These are phyloP conservation scores for Panicum virgatum DNA, from an alignment of 202 grass and related monocot species.

Conservation along the genomic window DNA sequence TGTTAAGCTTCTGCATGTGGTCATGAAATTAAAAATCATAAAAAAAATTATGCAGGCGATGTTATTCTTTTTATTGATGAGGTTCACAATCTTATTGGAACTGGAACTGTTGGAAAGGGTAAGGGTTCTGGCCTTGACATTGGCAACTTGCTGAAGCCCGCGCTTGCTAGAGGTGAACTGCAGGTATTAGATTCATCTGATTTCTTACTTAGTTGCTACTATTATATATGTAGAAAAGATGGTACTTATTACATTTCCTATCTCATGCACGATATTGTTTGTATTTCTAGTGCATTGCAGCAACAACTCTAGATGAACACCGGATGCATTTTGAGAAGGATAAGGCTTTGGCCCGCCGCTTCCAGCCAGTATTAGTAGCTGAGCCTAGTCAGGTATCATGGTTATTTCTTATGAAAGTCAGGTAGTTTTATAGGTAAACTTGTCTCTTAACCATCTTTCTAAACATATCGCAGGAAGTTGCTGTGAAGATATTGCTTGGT, in stretches of 20 bases:
- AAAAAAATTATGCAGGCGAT: conserved; percentile 63
- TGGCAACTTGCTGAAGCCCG: conserved; percentile 90
- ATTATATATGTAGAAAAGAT: not conserved
- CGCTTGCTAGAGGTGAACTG: conserved; percentile 93
- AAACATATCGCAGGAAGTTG: conserved; percentile 69
- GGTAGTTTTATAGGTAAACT: not conserved
- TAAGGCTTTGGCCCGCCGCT: conserved; percentile 93
- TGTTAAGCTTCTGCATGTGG: not conserved
- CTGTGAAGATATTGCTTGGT: conserved; percentile 86
- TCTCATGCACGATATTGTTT: conserved; percentile 37
- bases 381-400: conserved; percentile 84
- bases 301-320: conserved; percentile 91
- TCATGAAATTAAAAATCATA: not conserved
- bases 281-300: conserved; percentile 78
- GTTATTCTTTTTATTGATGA: conserved; percentile 97
- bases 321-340: conserved; percentile 96
- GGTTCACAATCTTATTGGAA: conserved; percentile 97
- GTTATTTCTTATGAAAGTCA: conserved; percentile 29
- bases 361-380: conserved; percentile 82
- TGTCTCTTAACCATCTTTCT: conserved; percentile 22
- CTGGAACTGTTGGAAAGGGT: conserved; percentile 83
- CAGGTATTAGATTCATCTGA: conserved; percentile 58
- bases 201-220: not conserved
- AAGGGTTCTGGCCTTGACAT: conserved; percentile 94
- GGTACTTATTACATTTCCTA: not conserved